A percentile compares a stretch with the other conserved stretches of the same genome.
phyloP scores from a whole-genome alignment of 2,329 filamentous ascomycete species.

The Calonectria honghensis region DNA sequence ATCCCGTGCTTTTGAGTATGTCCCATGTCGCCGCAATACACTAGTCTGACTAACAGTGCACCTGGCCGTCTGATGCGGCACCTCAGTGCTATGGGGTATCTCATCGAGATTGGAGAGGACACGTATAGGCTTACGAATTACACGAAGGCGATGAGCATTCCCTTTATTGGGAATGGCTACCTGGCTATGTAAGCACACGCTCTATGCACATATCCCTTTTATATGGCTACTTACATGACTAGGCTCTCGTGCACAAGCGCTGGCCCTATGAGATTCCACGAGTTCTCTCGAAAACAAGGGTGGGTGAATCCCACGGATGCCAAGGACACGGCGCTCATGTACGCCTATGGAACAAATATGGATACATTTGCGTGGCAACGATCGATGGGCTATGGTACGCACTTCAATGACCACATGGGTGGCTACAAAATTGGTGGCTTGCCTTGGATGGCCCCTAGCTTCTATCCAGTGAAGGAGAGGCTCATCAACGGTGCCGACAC shows the following conservation, averaged over 20 bases:
- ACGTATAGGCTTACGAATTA: slow-evolving; percentile 13
- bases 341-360: slow-evolving; percentile 10
- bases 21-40: not conserved
- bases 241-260: slow-evolving; percentile 12
- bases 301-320: slow-evolving; percentile 11
- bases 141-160: slow-evolving; percentile 13
- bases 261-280: slow-evolving; percentile 4
- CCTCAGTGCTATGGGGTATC: slow-evolving; percentile 11
- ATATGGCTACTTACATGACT: not conserved
- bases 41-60: not conserved
- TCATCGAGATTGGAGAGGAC: slow-evolving; percentile 9
- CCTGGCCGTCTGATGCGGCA: slow-evolving; percentile 17
- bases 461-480: slow-evolving; percentile 50
- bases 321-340: slow-evolving; percentile 8
- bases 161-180: slow-evolving; percentile 10
- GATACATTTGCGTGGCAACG: slow-evolving; percentile 8
- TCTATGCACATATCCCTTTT: not conserved
- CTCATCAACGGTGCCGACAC: slow-evolving; percentile 50
- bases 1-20: slow-evolving; percentile 9
- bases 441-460: slow-evolving; percentile 56
- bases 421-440: slow-evolving; percentile 55
- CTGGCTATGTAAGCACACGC: slow-evolving; percentile 8
- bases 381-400: slow-evolving; percentile 2
- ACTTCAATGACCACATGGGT: slow-evolving; percentile 41
- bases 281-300: slow-evolving; percentile 5